phyloP scores from a whole-genome alignment of 805 yeast genomes.

The Kazachstania africana region DNA sequence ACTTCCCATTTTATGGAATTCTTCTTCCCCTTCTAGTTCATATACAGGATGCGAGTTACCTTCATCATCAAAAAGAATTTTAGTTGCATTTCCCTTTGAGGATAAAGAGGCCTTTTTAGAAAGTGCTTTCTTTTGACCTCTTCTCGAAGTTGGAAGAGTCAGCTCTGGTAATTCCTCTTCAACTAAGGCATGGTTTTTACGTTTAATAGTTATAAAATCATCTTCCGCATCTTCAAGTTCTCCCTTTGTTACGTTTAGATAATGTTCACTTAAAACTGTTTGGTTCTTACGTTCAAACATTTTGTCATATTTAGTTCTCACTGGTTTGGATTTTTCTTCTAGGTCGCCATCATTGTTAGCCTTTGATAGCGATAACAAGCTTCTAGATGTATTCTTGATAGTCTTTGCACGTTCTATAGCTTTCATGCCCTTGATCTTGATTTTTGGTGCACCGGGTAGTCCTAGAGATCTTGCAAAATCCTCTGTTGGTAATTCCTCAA shows the following conservation, averaged over 20 bases:
- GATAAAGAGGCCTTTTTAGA: conserved; percentile 67
- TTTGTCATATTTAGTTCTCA: conserved; percentile 81
- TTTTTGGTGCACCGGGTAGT: conserved; percentile 90
- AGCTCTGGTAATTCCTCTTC: conserved; percentile 58
- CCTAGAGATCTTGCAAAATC: conserved; percentile 82
- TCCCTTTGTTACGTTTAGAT: conserved; percentile 53
- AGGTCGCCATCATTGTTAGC: conserved; percentile 56
- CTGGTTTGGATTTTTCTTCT: conserved; percentile 27
- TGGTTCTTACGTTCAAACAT: conserved; percentile 95
- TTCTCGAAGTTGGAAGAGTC: conserved; percentile 59
- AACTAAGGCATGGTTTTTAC: conserved; percentile 58
- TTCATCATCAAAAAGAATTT: conserved; percentile 83
- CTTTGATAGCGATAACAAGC: conserved; percentile 44
- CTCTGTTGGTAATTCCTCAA: conserved; percentile 68
- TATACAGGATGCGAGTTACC: conserved; percentile 87
- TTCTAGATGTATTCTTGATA: conserved; percentile 71
- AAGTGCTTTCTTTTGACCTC: conserved; percentile 75
- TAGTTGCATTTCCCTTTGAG: conserved; percentile 57
- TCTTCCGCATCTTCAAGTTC: conserved; percentile 40
- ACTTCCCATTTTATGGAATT: conserved; percentile 60
- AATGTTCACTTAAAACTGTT: conserved; percentile 82
- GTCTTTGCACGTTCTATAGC: conserved; percentile 43
- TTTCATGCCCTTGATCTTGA: conserved; percentile 50
- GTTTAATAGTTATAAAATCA: conserved; percentile 72
- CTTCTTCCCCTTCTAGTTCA: conserved; percentile 83